Percentiles rank a stretch among this genome's conserved stretches.
These are phyloP conservation scores for Hypoxylon fragiforme DNA, from an alignment of 495 filamentous ascomycete genomes.

Conservation along the genomic window DNA sequence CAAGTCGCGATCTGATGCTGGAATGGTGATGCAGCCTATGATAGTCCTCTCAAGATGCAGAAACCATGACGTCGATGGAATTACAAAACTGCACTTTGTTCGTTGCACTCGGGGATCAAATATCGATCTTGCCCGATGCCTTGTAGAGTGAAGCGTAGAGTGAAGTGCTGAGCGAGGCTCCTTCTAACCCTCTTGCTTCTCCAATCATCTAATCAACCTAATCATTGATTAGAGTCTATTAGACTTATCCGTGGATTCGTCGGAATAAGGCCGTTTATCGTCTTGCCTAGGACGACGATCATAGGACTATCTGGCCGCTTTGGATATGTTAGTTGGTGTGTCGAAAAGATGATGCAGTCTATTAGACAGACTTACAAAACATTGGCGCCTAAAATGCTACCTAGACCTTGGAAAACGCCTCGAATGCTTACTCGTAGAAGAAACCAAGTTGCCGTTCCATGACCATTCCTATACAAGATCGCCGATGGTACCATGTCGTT, in stretches of 20 bases:
- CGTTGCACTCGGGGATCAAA: slow-evolving; percentile 7
- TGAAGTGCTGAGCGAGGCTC: slow-evolving; percentile 9
- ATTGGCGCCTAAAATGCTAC: slow-evolving; percentile 11
- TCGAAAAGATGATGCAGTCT: background rate
- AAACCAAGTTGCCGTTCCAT: slow-evolving; percentile 16
- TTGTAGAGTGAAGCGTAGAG: too few relatives aligned
- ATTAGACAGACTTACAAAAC: slow-evolving; percentile 5
- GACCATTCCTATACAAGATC: slow-evolving; percentile 13
- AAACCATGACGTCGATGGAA: slow-evolving; percentile 5
- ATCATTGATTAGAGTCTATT: too few relatives aligned
- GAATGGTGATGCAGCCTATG: background rate
- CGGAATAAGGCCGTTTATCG: slow-evolving; percentile 32
- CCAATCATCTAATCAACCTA: too few relatives aligned
- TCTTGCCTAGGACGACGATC: slow-evolving; percentile 32
- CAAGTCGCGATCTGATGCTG: slow-evolving; percentile 6
- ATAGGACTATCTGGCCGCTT: slow-evolving; percentile 3
- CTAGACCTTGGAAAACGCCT: slow-evolving; percentile 19
- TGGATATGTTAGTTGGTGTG: background rate
- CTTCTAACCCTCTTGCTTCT: slow-evolving; percentile 1
- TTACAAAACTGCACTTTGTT: slow-evolving; percentile 7
- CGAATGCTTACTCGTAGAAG: slow-evolving; percentile 22
- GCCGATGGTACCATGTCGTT: slow-evolving; percentile 9
- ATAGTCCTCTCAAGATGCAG: slow-evolving; percentile 1
- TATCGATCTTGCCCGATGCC: too few relatives aligned
- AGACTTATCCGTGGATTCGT: too few relatives aligned